phyloP scores from a whole-genome alignment of 2,329 filamentous ascomycete species.

The Dactylellina haptotyla region DNA sequence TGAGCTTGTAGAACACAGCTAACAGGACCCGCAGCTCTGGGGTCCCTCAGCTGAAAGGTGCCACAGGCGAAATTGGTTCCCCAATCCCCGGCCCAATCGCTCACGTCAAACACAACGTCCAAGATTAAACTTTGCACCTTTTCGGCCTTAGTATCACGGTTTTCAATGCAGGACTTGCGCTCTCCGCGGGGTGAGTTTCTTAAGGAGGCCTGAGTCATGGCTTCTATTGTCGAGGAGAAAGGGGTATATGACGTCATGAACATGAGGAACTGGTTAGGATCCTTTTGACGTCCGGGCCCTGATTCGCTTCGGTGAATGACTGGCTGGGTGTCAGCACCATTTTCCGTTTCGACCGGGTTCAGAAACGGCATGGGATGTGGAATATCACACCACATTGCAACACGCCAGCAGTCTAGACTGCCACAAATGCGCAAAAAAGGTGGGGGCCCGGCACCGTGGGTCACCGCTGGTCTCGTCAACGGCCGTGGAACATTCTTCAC shows the following conservation, averaged over 20 bases:
- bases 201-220: neutral
- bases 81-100: too few relatives aligned
- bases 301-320: too few relatives aligned
- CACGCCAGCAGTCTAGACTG: slow-evolving; percentile 25
- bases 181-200: too few relatives aligned
- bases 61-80: too few relatives aligned
- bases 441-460: slow-evolving; percentile 38
- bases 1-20: too few relatives aligned
- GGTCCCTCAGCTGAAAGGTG: too few relatives aligned
- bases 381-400: slow-evolving; percentile 29
- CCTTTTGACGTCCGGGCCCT: too few relatives aligned
- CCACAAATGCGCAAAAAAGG: neutral
- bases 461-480: neutral
- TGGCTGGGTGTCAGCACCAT: neutral
- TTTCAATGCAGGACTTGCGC: too few relatives aligned
- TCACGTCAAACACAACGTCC: too few relatives aligned
- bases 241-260: slow-evolving; percentile 16
- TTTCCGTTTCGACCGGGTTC: neutral
- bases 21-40: too few relatives aligned
- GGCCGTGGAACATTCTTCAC: slow-evolving; percentile 11
- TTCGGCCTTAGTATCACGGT: too few relatives aligned
- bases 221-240: neutral
- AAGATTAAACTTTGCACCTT: too few relatives aligned
- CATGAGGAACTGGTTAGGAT: neutral
- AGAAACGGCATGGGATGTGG: neutral